Evolutionary conservation across 2,329 filamentous ascomycete species (phyloP).

Genomic region (Aspergillus fischeri): DNA sequence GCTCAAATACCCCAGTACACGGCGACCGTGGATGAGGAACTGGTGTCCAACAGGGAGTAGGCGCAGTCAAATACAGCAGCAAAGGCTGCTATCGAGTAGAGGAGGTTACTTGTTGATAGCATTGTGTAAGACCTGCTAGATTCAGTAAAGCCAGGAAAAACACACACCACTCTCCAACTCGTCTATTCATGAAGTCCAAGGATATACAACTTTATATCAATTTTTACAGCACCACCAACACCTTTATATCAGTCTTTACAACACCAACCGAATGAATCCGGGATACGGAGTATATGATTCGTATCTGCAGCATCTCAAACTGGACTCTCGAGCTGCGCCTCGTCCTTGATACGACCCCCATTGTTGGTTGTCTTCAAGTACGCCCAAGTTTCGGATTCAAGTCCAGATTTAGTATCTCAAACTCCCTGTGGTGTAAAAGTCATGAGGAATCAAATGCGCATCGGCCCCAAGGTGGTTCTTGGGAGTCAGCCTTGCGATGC

Average conservation of each 20-base stretch:
- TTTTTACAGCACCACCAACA: background rate
- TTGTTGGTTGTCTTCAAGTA: background rate
- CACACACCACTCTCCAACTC: background rate
- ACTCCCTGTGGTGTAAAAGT: background rate
- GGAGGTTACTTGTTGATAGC: background rate
- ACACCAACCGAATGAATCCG: background rate
- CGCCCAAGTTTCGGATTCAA: background rate
- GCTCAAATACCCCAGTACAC: conserved; percentile 1
- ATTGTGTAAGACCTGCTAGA: background rate
- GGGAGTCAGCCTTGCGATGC: background rate
- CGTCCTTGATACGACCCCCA: background rate
- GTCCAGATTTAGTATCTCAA: background rate
- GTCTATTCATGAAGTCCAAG: background rate
- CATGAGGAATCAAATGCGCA: background rate
- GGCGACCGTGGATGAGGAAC: background rate
- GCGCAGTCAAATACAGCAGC: background rate
- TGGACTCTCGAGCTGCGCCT: background rate
- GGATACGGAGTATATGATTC: background rate
- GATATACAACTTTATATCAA: background rate
- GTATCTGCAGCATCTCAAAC: background rate
- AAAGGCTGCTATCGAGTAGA: background rate
- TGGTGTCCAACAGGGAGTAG: background rate
- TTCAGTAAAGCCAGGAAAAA: background rate
- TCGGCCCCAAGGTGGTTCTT: background rate
- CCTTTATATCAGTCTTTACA: background rate